Evolutionary conservation across 441 rosid species (phyloP), one percentile per base, ranked within the genome.

Genomic region (Daphne laureola): DNA sequence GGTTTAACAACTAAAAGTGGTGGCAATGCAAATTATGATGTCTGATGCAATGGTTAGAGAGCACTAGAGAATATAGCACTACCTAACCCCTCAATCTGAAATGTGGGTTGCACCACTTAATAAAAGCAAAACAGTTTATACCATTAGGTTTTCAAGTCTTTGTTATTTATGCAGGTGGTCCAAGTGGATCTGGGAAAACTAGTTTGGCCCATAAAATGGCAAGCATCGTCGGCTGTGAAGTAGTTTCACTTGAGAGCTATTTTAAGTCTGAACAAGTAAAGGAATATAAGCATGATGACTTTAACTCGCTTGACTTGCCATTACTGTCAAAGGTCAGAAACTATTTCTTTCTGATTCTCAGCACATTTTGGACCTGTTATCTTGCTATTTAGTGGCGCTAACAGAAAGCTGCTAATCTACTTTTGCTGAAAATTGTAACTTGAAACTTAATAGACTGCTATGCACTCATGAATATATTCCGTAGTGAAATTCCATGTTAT

Each of bases 121-220:
- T 31, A 31, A 31, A 31, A 8, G 36, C 8, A 31, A 31, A 31
- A 31, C 6, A 31, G 36, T 43, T 52, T 17, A 23, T 12, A 15
- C 23, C 17, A 14, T 31, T 18, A 48, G 17, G 17, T 11, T 59
- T 49, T 62, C 31, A 53, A 36, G 42, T n/a, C 44, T 42, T 17
- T 67, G 35, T 56, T 67, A 45, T 57, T 57, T 58, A 72, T 72
- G 72, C 78, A 94, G 99, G 99, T 69, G 99, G 99, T 68, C 99
- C 99, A 36, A 94, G 99, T 81, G 99, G 99, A 68, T 90, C 98
- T 49, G 99, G 99, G 53, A 94, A 94, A 80, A 90, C 99, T 61
- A 94, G 98, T 78, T 63, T 94, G 85, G 99, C 99, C 57, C 98
- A 84, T 77, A 94, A 94, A 78, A 90, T 90, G 99, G 99, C 99